phyloP scores from a whole-genome alignment of 2,329 filamentous ascomycete genomes.

The Amylocarpus encephaloides region DNA sequence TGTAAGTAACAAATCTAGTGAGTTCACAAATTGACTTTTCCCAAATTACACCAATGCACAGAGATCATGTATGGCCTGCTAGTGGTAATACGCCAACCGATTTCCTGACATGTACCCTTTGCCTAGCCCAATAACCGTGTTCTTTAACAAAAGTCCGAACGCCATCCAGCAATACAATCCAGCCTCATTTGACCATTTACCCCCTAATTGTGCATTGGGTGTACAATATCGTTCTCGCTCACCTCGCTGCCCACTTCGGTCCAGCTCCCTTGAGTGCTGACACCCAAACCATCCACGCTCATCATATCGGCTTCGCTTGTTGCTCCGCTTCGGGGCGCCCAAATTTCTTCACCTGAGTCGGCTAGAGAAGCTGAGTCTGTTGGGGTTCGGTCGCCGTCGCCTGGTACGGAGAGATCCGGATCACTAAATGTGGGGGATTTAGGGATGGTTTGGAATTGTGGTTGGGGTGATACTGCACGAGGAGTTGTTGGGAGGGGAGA shows the following conservation, averaged over 20 bases:
- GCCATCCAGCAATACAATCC: too few relatives aligned
- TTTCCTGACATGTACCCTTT: too few relatives aligned
- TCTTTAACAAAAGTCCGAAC: too few relatives aligned
- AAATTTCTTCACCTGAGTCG: slow-evolving; percentile 42
- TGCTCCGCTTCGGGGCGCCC: slow-evolving; percentile 32
- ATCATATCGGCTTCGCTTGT: slow-evolving; percentile 47
- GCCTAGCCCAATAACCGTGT: too few relatives aligned
- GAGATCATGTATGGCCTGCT: too few relatives aligned
- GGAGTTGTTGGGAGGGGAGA: slow-evolving; percentile 50
- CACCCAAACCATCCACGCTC: slow-evolving; percentile 51
- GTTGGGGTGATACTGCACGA: slow-evolving; percentile 28
- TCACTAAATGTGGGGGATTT: slow-evolving; percentile 24
- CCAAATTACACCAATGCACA: too few relatives aligned
- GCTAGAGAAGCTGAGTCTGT: slow-evolving; percentile 52
- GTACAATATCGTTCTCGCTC: slow-evolving; percentile 36
- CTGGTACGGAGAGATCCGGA: slow-evolving; percentile 21
- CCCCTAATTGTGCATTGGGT: slow-evolving; percentile 21
- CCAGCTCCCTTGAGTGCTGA: slow-evolving; percentile 57
- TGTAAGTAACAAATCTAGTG: too few relatives aligned
- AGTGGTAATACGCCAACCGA: too few relatives aligned
- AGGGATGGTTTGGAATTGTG: slow-evolving; percentile 11
- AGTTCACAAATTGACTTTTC: too few relatives aligned
- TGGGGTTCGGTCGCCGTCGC: slow-evolving; percentile 46
- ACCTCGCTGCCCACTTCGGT: slow-evolving; percentile 58
- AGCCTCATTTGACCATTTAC: too few relatives aligned